phyloP scores from a whole-genome alignment of 2,329 filamentous ascomycete genomes.

The Pyricularia grisea region DNA sequence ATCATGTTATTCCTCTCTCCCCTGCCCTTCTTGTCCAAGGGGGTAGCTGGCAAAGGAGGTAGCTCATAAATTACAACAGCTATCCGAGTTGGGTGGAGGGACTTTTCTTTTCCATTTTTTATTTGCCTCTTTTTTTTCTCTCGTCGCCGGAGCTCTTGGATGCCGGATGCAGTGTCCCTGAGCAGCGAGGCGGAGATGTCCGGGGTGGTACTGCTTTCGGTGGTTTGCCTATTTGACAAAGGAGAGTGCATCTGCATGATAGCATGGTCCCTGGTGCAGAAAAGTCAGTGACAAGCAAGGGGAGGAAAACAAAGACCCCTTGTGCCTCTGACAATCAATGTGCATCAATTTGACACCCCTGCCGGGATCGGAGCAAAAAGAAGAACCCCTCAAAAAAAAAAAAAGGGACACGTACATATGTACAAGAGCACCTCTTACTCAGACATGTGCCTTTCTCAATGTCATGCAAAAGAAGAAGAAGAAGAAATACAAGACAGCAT shows the following conservation, averaged over 20 bases:
- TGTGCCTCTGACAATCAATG: neutral
- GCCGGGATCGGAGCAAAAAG: neutral
- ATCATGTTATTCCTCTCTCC: too few species aligned
- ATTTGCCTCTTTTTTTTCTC: neutral
- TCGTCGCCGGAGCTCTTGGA: neutral
- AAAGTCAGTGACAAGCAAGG: neutral
- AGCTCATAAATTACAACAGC: neutral
- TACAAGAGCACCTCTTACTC: neutral
- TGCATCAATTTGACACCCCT: neutral
- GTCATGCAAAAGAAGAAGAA: neutral
- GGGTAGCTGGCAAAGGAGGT: neutral
- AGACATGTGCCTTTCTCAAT: neutral
- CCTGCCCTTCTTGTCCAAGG: too few species aligned
- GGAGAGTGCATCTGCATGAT: neutral
- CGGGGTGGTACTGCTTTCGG: neutral
- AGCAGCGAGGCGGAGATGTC: neutral
- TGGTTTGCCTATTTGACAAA: neutral
- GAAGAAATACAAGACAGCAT: neutral
- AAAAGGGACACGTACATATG: neutral
- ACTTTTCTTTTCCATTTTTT: too few species aligned
- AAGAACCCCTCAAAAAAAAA: too few species aligned
- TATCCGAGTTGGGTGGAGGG: neutral
- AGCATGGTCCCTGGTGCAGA: neutral
- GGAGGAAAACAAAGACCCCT: too few species aligned
- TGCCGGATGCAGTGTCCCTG: neutral